Percentiles rank a stretch among this genome's conserved stretches.
Conservation (phyloP, 2,329 filamentous ascomycete species). For the Fusarium sp. region DNA sequence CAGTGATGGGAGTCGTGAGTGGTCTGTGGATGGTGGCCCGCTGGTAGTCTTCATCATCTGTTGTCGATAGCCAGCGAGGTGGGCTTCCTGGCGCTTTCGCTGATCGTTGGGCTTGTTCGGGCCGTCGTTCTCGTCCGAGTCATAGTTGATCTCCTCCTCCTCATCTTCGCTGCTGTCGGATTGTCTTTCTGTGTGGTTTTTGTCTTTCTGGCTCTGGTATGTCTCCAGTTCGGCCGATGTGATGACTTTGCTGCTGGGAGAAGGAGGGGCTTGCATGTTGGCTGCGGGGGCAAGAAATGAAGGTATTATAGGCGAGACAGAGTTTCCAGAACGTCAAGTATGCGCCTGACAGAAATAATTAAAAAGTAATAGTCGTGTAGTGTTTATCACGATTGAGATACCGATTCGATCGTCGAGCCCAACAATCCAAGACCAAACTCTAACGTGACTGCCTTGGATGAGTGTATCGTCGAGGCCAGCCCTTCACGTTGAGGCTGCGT, state of each 20-base stretch:
- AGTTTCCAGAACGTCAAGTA: neutral
- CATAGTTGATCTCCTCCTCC: slow-evolving; percentile 30
- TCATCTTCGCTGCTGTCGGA: slow-evolving; percentile 17
- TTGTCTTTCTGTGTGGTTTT: slow-evolving; percentile 8
- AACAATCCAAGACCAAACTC: neutral
- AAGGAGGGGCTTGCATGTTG: slow-evolving; percentile 28
- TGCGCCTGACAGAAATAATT: neutral
- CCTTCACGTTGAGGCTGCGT: neutral
- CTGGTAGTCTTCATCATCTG: slow-evolving; percentile 38
- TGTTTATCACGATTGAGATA: neutral
- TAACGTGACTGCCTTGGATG: neutral
- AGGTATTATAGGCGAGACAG: neutral
- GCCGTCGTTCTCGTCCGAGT: slow-evolving; percentile 17
- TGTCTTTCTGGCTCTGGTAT: slow-evolving; percentile 21
- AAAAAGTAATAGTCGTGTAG: neutral
- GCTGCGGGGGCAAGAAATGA: neutral
- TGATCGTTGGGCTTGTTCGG: slow-evolving; percentile 18
- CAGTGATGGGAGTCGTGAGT: slow-evolving; percentile 9
- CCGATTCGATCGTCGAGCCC: neutral
- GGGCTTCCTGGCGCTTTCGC: slow-evolving; percentile 28
- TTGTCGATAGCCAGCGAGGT: slow-evolving; percentile 31
- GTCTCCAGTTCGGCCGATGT: slow-evolving; percentile 27
- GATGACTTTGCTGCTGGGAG: slow-evolving; percentile 30
- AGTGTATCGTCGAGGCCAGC: neutral
- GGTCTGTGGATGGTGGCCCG: slow-evolving; percentile 7